Base-by-base conservation (phyloP, 108 stramenopile species). In the Cyclotella sp. region DNA sequence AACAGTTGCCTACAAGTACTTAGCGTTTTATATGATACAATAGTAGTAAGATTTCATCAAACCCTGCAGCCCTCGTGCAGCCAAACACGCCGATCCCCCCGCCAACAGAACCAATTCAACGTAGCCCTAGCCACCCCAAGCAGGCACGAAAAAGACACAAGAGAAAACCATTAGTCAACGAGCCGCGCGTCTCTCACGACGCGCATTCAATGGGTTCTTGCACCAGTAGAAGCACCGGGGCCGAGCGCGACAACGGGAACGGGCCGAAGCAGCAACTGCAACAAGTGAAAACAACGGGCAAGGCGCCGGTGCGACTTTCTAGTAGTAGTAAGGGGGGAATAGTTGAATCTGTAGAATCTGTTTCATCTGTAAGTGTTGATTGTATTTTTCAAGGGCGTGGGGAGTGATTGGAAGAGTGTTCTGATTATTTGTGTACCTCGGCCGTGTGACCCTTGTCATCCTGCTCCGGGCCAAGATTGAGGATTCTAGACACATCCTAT, bases 141-240 rank as follows among this genome's bases (percentile, higher is more conserved):
- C 34, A 34, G 34, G 34, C 34, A 34, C 34, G 4, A 34, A 34
- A 2, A 34, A 34, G 4, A 34, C 34, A 6, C 34, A 34, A 34
- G 6, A 34, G 34, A 34, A 2, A 34, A 34, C 9, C 47, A 16
- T 7, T 49, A n/a, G 1, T 3, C 3, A 49, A 49, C 47, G 47
- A 49, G 47, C 55, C 55, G 70, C 70, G 70, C 70, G 70, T 70
- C 51, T 54, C 52, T 9, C 11, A 43, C 30, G 55, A 68, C 65
- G 75, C 75, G 75, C 75, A 30, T 19, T 63, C 21, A 54, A 77
- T 77, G 77, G 77, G 77, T 63, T 51, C 62, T 59, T 77, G 77
- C 69, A 77, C 22, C 69, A 73, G 72, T 53, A 70, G 52, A 59
- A 51, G 67, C 49, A 77, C 68, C 62, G 68, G 62, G 55, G 68